Evolutionary conservation across 1,139 yeast genomes (phyloP).

Genomic region (Yamadazyma siamensis): DNA sequence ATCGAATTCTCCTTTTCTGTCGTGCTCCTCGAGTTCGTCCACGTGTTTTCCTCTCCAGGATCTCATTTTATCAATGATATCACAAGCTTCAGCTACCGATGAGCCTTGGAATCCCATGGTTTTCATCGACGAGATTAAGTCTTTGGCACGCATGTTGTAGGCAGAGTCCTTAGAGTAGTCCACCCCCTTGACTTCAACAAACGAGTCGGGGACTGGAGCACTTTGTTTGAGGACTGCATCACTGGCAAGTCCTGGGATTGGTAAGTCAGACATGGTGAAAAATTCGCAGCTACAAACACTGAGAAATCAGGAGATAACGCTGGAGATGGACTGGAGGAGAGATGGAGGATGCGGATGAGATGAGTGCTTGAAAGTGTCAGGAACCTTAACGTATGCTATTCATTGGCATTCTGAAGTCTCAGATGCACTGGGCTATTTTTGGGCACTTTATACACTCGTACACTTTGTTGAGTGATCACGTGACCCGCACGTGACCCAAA

Average conservation of each 20-base stretch:
- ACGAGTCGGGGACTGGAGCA: constrained; percentile 78
- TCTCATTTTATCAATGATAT: constrained; percentile 88
- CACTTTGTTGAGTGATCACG: no score
- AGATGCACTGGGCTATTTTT: no score
- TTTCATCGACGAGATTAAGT: constrained; percentile 76
- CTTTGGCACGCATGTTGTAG: constrained; percentile 70
- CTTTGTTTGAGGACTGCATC: constrained; percentile 91
- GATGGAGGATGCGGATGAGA: no score
- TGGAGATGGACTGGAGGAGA: no score
- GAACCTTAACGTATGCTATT: no score
- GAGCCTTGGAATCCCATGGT: constrained; percentile 99
- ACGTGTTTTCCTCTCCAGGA: constrained; percentile 81
- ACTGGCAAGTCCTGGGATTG: constrained; percentile 59
- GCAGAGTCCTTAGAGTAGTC: constrained; percentile 78
- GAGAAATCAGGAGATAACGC: no score
- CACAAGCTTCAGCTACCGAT: constrained; percentile 81
- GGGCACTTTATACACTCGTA: no score
- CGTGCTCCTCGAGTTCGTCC: constrained; percentile 64
- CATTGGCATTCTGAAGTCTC: no score
- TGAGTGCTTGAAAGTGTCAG: no score
- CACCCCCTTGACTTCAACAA: constrained; percentile 76
- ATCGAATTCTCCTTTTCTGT: constrained; percentile 69
- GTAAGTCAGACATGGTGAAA: constrained; percentile 5
- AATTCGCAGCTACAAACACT: no score
- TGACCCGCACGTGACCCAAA: no score